Evolutionary conservation across 2,329 filamentous ascomycete genomes (phyloP).

Genomic region (Penicillium sp.): DNA sequence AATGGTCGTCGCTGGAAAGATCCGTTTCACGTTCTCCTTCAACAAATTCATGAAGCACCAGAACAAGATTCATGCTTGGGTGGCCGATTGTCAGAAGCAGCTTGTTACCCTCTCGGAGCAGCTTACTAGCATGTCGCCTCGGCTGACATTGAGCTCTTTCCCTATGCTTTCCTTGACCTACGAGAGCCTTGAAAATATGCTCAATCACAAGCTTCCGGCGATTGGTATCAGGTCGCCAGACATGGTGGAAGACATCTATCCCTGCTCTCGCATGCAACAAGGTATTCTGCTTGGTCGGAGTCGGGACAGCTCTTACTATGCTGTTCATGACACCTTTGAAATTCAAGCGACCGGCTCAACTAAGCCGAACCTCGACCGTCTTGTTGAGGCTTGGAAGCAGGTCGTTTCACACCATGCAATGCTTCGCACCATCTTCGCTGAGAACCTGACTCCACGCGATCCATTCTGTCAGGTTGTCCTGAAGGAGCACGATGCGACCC

Average conservation of each 20-base stretch:
- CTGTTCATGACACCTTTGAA: constrained; percentile 37
- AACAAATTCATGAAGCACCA: constrained; percentile 47
- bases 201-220: constrained; percentile 33
- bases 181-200: constrained; percentile 35
- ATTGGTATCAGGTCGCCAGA: constrained; percentile 31
- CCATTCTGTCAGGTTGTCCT: constrained; percentile 35
- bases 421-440: constrained; percentile 36
- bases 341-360: constrained; percentile 17
- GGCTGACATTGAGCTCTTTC: constrained; percentile 41
- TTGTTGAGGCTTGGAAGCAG: constrained; percentile 29
- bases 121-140: constrained; percentile 22
- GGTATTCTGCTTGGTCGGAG: constrained; percentile 33
- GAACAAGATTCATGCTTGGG: constrained; percentile 41
- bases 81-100: constrained; percentile 34
- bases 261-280: constrained; percentile 37
- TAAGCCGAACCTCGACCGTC: constrained; percentile 23
- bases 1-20: constrained; percentile 42
- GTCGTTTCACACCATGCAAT: constrained; percentile 32
- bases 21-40: constrained; percentile 49
- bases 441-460: constrained; percentile 28
- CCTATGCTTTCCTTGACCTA: constrained; percentile 44
- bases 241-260: constrained; percentile 42
- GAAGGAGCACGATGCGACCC: constrained; percentile 26
- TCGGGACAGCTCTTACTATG: constrained; percentile 33
- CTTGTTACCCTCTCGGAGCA: constrained; percentile 28